A percentile compares a stretch with the other conserved stretches of the same genome.
These are phyloP conservation scores for Zygoascus sp. DNA, from an alignment of 1,139 yeast species.

Conservation along the genomic window DNA sequence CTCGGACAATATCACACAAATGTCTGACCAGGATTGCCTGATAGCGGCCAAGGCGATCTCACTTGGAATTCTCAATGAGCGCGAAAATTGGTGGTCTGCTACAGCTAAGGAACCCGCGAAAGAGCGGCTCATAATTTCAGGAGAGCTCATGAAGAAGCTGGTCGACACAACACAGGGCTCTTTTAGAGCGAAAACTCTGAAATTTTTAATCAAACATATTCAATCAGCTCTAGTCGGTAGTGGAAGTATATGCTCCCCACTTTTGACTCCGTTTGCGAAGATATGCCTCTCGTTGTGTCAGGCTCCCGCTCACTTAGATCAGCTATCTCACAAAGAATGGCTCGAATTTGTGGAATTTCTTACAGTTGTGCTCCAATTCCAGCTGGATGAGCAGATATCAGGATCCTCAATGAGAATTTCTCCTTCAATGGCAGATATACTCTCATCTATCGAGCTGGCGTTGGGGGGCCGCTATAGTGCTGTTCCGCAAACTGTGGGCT, in stretches of 20 bases:
- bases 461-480: constrained; percentile 1
- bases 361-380: neutral
- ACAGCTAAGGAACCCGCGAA: neutral
- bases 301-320: constrained; percentile 25
- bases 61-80: constrained; percentile 5
- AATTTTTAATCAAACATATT: constrained; percentile 14
- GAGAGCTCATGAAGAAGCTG: constrained; percentile 9
- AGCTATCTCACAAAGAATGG: constrained; percentile 25
- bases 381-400: neutral
- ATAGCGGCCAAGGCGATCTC: constrained; percentile 14
- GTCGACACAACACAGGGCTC: constrained; percentile 4
- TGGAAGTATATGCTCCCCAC: constrained; percentile 16
- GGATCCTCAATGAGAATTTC: neutral
- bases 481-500: neutral
- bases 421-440: constrained; percentile 8
- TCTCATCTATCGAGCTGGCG: constrained; percentile 2
- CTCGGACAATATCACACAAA: constrained; percentile 3
- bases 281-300: constrained; percentile 16
- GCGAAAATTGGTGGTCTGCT: constrained; percentile 1
- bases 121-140: constrained; percentile 7
- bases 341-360: constrained; percentile 13
- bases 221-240: constrained; percentile 13
- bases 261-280: constrained; percentile 19
- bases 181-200: constrained; percentile 16
- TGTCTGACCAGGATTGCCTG: constrained; percentile 14